Evolutionary conservation across 192 early-diverging fungal species (phyloP).

Genomic region (Coemansia guatemalensis): DNA sequence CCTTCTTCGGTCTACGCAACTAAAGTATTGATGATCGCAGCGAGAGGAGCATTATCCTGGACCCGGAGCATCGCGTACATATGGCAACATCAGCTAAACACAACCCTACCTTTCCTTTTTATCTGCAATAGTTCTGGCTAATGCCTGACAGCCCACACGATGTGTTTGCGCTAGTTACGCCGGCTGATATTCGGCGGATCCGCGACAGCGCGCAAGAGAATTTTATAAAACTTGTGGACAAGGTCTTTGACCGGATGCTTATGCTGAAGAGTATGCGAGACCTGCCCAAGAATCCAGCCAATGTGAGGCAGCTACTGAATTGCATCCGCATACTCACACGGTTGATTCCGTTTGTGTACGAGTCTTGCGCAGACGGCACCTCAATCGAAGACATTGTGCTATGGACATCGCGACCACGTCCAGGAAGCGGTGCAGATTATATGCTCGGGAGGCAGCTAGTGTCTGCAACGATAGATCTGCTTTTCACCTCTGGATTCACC

Average conservation of each 20-base stretch:
- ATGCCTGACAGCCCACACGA: conserved; percentile 65
- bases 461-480: conserved; percentile 52
- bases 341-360: conserved; percentile 82
- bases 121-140: conserved; percentile 64
- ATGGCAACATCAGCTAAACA: no score
- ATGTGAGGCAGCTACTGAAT: conserved; percentile 69
- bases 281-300: conserved; percentile 53
- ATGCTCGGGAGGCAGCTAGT: conserved; percentile 58
- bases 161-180: conserved; percentile 80
- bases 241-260: conserved; percentile 65
- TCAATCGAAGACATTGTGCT: conserved; percentile 40
- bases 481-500: conserved; percentile 72
- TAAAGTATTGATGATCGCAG: no score
- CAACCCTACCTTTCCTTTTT: not conserved
- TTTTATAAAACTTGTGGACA: conserved; percentile 71
- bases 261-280: conserved; percentile 54
- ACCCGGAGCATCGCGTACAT: no score
- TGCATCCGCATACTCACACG: conserved; percentile 82
- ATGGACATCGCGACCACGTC: conserved; percentile 46
- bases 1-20: not conserved
- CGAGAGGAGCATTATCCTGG: no score
- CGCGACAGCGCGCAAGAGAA: conserved; percentile 75
- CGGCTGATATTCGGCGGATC: conserved; percentile 78
- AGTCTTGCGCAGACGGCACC: conserved; percentile 45
- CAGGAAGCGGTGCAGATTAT: conserved; percentile 45